phyloP scores from a whole-genome alignment of 495 filamentous ascomycete genomes.

The Aspergillus sparsus region DNA sequence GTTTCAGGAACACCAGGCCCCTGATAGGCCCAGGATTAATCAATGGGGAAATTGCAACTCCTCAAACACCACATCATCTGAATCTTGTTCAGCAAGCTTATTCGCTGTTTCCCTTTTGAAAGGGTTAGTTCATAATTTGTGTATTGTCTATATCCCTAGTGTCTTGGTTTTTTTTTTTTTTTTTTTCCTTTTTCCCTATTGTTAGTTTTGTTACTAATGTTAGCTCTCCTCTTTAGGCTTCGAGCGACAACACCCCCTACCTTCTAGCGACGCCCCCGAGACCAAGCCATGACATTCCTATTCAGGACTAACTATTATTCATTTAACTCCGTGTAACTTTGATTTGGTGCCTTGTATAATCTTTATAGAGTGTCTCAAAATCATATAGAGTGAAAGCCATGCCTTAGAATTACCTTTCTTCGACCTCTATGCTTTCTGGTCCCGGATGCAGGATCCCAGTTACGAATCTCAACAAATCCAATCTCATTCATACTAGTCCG shows the following conservation, averaged over 20 bases:
- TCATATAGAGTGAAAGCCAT: too few species aligned
- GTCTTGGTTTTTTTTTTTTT: too few species aligned
- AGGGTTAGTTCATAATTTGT: not conserved
- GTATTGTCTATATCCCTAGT: not conserved
- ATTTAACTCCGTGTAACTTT: too few species aligned
- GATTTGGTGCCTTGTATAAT: too few species aligned
- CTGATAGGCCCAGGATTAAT: not conserved
- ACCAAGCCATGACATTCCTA: not conserved
- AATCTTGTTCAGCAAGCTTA: slow-evolving; percentile 16
- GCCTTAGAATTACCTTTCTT: too few species aligned
- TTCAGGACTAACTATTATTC: too few species aligned
- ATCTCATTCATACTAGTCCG: too few species aligned
- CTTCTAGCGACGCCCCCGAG: not conserved
- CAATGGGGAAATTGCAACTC: slow-evolving; percentile 17
- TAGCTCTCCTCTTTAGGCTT: not conserved
- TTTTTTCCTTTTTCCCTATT: too few species aligned
- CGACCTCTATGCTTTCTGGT: too few species aligned
- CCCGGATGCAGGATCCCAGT: too few species aligned
- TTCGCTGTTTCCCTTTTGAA: slow-evolving; percentile 17
- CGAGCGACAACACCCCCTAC: not conserved
- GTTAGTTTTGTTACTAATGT: not conserved
- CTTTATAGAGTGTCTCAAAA: too few species aligned
- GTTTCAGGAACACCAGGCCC: slow-evolving; percentile 19
- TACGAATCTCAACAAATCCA: too few species aligned
- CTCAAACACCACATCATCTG: slow-evolving; percentile 14